Conservation (phyloP, 495 filamentous ascomycete species). For the Cairneyella variabilis region DNA sequence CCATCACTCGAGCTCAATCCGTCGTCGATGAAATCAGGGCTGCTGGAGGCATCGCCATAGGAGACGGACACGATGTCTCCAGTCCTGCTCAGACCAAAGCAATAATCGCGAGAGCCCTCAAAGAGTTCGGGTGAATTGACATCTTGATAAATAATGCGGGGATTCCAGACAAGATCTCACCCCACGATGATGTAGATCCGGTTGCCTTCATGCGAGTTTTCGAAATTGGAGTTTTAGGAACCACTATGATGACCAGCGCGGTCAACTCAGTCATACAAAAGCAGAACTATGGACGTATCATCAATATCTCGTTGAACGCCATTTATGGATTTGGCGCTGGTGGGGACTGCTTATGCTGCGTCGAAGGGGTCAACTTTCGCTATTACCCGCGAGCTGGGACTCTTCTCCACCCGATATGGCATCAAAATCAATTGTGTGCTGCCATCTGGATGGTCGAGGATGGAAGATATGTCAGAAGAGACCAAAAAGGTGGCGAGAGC, state of each 20-base stretch:
- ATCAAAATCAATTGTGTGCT: not conserved
- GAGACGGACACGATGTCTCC: not conserved
- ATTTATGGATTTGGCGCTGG: not conserved
- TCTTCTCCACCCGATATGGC: not conserved
- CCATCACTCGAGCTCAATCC: not conserved
- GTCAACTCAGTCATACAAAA: not conserved
- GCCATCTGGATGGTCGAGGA: not conserved
- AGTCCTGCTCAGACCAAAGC: not conserved
- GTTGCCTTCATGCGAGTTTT: not conserved
- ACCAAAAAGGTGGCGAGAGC: not conserved
- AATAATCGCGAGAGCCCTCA: not conserved
- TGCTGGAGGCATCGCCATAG: not conserved
- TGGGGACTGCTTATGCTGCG: not conserved
- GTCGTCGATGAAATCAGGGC: not conserved
- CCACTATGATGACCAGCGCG: not conserved
- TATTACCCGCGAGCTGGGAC: not conserved
- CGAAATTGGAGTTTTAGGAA: not conserved
- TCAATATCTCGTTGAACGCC: not conserved
- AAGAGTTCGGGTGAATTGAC: not conserved
- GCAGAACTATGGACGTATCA: not conserved
- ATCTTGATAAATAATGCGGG: not conserved
- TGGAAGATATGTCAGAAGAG: not conserved
- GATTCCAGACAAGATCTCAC: not conserved
- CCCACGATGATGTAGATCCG: not conserved
- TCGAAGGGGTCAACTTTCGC: not conserved